Percentiles rank a stretch among this genome's conserved stretches.
Conservation (phyloP, 768 basidiomycete species). For the Lactarius indigo region DNA sequence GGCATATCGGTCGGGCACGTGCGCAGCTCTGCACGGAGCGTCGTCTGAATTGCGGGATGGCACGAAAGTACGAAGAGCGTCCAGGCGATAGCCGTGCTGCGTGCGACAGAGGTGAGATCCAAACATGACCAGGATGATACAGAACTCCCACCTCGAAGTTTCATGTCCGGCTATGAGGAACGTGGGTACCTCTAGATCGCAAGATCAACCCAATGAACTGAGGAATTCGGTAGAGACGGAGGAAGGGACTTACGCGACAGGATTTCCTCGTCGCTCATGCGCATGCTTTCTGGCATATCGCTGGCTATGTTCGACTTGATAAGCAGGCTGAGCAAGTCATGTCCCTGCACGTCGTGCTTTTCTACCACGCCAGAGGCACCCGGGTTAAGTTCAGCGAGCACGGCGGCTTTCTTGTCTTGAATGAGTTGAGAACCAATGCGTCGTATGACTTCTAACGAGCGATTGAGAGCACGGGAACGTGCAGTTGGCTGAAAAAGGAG, state of each 20-base stretch:
- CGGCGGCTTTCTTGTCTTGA: conserved; percentile 44
- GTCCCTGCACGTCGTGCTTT: conserved; percentile 24
- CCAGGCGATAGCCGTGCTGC: conserved; percentile 35
- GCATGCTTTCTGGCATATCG: conserved; percentile 29
- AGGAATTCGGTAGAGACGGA: no score
- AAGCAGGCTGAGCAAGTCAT: conserved; percentile 32
- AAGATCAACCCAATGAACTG: no score
- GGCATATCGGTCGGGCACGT: conserved; percentile 26
- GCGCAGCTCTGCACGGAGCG: conserved; percentile 35
- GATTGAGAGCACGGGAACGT: conserved; percentile 23
- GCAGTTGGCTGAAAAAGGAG: conserved; percentile 27
- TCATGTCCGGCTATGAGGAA: conserved; percentile 27
- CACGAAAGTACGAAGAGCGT: conserved; percentile 33
- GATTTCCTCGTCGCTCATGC: conserved; percentile 20
- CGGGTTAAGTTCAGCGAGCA: conserved; percentile 19
- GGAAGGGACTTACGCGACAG: no score
- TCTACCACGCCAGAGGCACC: conserved; percentile 7
- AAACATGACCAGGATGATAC: background rate
- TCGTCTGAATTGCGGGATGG: conserved; percentile 33
- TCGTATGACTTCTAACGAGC: conserved; percentile 41
- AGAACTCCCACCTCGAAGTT: conserved; percentile 23
- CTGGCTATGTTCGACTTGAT: conserved; percentile 33
- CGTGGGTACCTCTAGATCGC: no score
- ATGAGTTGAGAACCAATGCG: conserved; percentile 51
- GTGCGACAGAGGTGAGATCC: background rate